Evolutionary conservation across 106 monocot genomes (phyloP).

Genomic region (Dendrobium officinale): DNA sequence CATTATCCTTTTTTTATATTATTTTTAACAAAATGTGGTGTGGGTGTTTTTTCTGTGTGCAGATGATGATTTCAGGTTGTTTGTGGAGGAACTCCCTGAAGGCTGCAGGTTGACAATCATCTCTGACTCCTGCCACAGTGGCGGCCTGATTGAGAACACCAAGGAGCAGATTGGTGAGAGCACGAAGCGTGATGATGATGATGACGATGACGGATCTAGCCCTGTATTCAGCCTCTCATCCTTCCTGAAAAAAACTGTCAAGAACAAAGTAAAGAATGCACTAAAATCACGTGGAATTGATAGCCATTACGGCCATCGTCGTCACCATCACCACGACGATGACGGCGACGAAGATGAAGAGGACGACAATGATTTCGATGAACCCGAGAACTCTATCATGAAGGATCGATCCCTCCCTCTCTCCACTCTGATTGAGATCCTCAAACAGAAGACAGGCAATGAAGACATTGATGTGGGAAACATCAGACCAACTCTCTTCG

Average conservation of each 20-base stretch:
- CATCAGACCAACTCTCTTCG: slow-evolving; percentile 69
- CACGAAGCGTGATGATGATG: slow-evolving; percentile 22
- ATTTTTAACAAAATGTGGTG: neutral
- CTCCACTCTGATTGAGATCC: slow-evolving; percentile 72
- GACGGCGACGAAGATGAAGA: slow-evolving; percentile 10
- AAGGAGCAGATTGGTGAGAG: slow-evolving; percentile 98
- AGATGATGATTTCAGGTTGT: slow-evolving; percentile 86
- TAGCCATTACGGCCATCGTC: slow-evolving; percentile 9
- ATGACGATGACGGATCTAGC: slow-evolving; percentile 7
- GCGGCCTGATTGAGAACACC: slow-evolving; percentile 70
- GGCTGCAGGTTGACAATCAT: slow-evolving; percentile 77
- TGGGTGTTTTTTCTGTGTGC: slow-evolving; percentile 5
- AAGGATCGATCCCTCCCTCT: slow-evolving; percentile 77
- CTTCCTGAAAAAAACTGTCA: slow-evolving; percentile 35
- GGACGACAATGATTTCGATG: neutral
- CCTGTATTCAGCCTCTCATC: slow-evolving; percentile 30
- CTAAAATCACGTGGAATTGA: slow-evolving; percentile 65
- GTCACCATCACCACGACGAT: slow-evolving; percentile 4
- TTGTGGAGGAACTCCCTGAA: slow-evolving; percentile 56
- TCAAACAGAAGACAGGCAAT: slow-evolving; percentile 87
- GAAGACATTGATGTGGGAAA: slow-evolving; percentile 85
- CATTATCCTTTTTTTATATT: neutral
- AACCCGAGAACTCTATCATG: neutral
- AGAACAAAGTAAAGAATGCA: slow-evolving; percentile 22
- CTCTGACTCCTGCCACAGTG: slow-evolving; percentile 97